Base-by-base conservation (phyloP, 2,329 filamentous ascomycete genomes). In the Pyricularia sp. region DNA sequence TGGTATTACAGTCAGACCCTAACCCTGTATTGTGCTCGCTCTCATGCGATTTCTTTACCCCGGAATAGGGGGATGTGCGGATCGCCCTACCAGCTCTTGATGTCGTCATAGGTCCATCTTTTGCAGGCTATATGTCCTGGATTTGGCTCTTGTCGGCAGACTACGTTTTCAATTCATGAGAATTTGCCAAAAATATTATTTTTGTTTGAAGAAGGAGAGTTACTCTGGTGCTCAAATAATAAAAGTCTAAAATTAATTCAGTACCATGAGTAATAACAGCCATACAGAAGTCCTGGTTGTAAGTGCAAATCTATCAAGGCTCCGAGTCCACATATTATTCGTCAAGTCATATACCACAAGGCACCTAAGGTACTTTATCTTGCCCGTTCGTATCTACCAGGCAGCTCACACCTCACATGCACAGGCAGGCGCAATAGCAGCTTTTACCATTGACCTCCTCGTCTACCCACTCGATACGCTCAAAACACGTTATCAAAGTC, bases 391-490 rank as follows among this genome's bases (percentile, higher is more conserved):
- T 19, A 5, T 60, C 31, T 28, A 3, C 44, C 55, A 57, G 4
- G 5, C 24, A 19, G 9, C 53, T 61, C 44, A 28, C 26, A 55
- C 22, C 3, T 40, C 6, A 26, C 9, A 28, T 24, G 30, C 19
- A 55, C 66, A 94, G 90, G 91, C 92, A 61, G 92, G 92, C 65
- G 91, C 91, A 64, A 82, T 89, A 64, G 92, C 92, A 68, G 93
- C 91, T 30, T 91, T 96, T 73, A 88, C 88, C 1, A 89, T 96
- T 65, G 91, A 96, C 74, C 79, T 96, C 62, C 79, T 96, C 19
- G 84, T 96, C 44, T 96, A 94, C 71, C 93, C 92, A 0, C 80
- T 96, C 19, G 93, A 96, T 73, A 97, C 92, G 0, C 80, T 96
- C 71, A 96, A 96, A 74, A 96, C 92, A 8, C 84, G 92, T 10